A percentile compares a stretch with the other conserved stretches of the same genome.
Evolutionary conservation across 768 basidiomycete genomes (phyloP).

Genomic region (Coprinellus aureogranulatus): DNA sequence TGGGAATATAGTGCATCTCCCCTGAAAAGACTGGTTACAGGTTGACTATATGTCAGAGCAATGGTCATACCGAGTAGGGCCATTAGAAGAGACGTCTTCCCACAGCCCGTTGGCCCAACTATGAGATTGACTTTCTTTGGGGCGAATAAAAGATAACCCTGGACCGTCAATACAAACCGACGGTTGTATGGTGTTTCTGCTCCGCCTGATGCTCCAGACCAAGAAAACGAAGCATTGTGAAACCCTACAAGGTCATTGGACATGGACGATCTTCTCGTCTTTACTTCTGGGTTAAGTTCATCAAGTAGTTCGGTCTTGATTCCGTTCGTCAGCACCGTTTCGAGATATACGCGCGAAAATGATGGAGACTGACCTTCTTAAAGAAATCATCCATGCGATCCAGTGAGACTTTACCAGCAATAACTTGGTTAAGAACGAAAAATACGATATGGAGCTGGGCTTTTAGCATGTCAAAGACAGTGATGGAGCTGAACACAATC

Average conservation of each 20-base stretch:
- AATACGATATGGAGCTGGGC: constrained; percentile 45
- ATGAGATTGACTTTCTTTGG: constrained; percentile 51
- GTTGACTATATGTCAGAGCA: too few species aligned
- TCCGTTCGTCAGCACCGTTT: constrained; percentile 36
- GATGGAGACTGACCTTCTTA: constrained; percentile 27
- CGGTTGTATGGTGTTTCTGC: constrained; percentile 43
- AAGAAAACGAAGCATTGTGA: constrained; percentile 51
- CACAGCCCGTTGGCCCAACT: constrained; percentile 56
- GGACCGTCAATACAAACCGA: constrained; percentile 49
- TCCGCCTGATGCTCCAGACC: constrained; percentile 40
- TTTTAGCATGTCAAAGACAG: constrained; percentile 65
- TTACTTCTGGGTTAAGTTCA: too few species aligned
- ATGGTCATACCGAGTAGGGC: constrained; percentile 59
- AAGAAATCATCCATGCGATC: constrained; percentile 48
- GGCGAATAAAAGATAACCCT: constrained; percentile 55
- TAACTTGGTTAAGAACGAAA: constrained; percentile 23
- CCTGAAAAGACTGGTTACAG: too few species aligned
- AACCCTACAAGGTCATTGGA: constrained; percentile 52
- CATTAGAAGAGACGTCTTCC: constrained; percentile 65
- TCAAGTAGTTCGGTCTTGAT: constrained; percentile 40
- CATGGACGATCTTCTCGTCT: too few species aligned
- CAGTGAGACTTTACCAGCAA: constrained; percentile 59
- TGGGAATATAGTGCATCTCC: constrained; percentile 64
- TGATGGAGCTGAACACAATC: constrained; percentile 50
- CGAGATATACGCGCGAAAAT: too few species aligned